Evolutionary conservation across 768 basidiomycete species (phyloP).

Genomic region (Boletus huronensis): DNA sequence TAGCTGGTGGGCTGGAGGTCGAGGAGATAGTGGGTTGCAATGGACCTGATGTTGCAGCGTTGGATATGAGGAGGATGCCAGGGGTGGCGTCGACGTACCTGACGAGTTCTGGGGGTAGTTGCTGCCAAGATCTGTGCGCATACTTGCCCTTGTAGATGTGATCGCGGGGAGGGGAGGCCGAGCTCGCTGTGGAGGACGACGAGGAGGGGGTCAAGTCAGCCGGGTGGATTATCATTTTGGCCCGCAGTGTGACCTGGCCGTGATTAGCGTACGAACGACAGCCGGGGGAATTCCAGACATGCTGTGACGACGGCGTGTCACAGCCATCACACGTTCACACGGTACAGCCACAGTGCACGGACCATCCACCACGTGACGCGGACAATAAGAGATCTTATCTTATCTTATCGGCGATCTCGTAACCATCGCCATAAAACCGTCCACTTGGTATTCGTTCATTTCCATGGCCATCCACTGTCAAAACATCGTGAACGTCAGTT

Average conservation of each 20-base stretch:
- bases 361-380: conserved; percentile 13
- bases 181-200: conserved; percentile 16
- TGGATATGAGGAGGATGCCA: conserved; percentile 13
- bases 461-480: conserved; percentile 14
- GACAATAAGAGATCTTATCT: conserved; percentile 9
- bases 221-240: conserved; percentile 32
- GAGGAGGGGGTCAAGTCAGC: conserved; percentile 13
- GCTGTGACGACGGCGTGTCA: conserved; percentile 30
- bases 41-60: conserved; percentile 15
- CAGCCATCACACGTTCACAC: conserved; percentile 26
- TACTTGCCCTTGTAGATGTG: conserved; percentile 56
- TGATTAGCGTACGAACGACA: conserved; percentile 37
- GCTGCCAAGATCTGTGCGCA: conserved; percentile 56
- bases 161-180: conserved; percentile 14
- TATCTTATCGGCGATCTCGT: conserved; percentile 19
- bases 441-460: neutral
- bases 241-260: conserved; percentile 35
- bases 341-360: conserved; percentile 27
- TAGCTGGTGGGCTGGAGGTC: conserved; percentile 43
- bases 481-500: conserved; percentile 2
- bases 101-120: conserved; percentile 58
- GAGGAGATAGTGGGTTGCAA: conserved; percentile 51
- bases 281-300: conserved; percentile 34
- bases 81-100: conserved; percentile 43
- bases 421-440: too few species aligned